Percentiles rank a stretch among this genome's conserved stretches.
These are phyloP conservation scores for Lentinula sp. DNA, from an alignment of 768 basidiomycete species.

Conservation along the genomic window DNA sequence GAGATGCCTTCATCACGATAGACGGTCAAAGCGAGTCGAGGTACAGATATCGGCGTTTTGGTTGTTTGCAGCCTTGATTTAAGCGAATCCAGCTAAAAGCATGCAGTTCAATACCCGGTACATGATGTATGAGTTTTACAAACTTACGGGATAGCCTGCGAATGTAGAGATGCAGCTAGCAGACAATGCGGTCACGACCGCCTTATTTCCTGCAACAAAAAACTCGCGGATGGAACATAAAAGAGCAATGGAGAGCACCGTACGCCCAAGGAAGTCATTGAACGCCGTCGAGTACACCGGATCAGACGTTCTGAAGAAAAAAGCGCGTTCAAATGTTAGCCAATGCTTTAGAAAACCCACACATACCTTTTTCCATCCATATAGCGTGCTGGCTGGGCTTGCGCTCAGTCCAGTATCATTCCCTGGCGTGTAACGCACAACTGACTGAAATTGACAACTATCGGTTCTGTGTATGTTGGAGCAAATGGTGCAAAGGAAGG, in stretches of 20 bases:
- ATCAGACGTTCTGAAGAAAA: constrained; percentile 44
- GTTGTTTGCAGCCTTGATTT: constrained; percentile 91
- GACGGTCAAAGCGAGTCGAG: constrained; percentile 62
- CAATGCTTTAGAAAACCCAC: constrained; percentile 7
- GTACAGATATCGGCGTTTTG: constrained; percentile 68
- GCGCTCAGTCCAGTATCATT: constrained; percentile 71
- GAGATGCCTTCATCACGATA: constrained; percentile 81
- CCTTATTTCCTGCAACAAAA: constrained; percentile 60
- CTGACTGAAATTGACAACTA: constrained; percentile 7
- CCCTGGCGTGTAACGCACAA: constrained; percentile 43
- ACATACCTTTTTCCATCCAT: constrained; percentile 74
- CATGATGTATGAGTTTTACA: not conserved
- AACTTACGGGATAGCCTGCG: constrained; percentile 74
- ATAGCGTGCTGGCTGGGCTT: constrained; percentile 58
- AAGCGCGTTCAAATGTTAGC: constrained; percentile 14
- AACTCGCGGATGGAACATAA: constrained; percentile 9
- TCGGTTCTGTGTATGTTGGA: constrained; percentile 3
- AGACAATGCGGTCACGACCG: constrained; percentile 84
- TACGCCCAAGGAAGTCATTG: constrained; percentile 67
- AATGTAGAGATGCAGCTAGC: constrained; percentile 92
- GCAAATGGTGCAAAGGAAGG: constrained; percentile 4
- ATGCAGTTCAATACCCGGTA: not conserved
- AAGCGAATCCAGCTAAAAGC: constrained; percentile 76
- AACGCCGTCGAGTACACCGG: constrained; percentile 55
- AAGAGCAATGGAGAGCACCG: constrained; percentile 13